phyloP scores from a whole-genome alignment of 2,329 filamentous ascomycete genomes.

The Achaetomium macrosporum region DNA sequence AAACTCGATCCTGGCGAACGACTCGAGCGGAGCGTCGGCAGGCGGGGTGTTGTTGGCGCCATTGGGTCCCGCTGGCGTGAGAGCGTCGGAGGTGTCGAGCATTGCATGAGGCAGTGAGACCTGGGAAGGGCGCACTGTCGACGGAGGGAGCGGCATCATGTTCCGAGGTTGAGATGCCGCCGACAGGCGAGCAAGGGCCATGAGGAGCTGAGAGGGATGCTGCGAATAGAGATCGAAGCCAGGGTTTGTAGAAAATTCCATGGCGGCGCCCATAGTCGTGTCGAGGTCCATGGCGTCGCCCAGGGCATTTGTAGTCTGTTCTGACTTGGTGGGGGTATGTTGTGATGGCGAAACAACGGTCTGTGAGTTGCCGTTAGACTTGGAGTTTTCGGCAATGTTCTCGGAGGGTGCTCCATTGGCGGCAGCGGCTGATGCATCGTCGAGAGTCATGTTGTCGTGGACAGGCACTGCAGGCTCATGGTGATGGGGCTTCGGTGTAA shows the following conservation, averaged over 20 bases:
- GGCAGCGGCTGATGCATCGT: slow-evolving; percentile 3
- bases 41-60: slow-evolving; percentile 32
- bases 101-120: slow-evolving; percentile 36
- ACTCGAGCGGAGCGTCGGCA: slow-evolving; percentile 39
- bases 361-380: background rate
- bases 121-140: slow-evolving; percentile 42
- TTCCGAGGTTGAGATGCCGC: slow-evolving; percentile 10
- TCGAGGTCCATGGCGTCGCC: slow-evolving; percentile 11
- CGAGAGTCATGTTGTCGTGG: background rate
- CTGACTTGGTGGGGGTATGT: too few species aligned
- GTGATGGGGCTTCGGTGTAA: background rate
- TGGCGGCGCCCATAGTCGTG: slow-evolving; percentile 1
- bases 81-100: slow-evolving; percentile 28
- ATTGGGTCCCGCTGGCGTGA: slow-evolving; percentile 28
- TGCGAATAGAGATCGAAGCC: slow-evolving; percentile 19
- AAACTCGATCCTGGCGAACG: slow-evolving; percentile 60
- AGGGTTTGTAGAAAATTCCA: slow-evolving; percentile 9
- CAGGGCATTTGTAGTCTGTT: background rate
- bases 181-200: slow-evolving; percentile 35
- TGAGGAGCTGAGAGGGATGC: slow-evolving; percentile 33
- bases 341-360: slow-evolving; percentile 13
- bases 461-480: slow-evolving; percentile 19
- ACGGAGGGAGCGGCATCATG: slow-evolving; percentile 8
- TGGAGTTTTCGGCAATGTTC: background rate
- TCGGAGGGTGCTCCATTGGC: background rate